Percentiles rank a stretch among this genome's conserved stretches.
phyloP scores from a whole-genome alignment of 345 rosid genomes.

The Citropsis articulata region DNA sequence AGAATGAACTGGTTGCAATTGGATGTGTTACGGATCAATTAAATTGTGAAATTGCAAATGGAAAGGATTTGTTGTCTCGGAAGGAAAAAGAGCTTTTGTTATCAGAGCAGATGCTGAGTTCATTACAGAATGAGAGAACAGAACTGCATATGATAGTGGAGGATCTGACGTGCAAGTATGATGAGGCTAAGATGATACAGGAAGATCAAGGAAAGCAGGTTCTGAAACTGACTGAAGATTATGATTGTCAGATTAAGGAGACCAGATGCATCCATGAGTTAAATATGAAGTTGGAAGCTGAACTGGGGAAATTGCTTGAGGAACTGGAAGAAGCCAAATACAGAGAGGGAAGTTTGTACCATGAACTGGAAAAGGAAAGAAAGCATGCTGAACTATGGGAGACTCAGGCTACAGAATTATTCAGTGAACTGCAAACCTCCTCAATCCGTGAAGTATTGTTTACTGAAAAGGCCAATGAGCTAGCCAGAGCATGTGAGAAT shows the following conservation, averaged over 20 bases:
- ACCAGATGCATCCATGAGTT: slow-evolving; percentile 30
- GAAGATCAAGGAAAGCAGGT: slow-evolving; percentile 52
- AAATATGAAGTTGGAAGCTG: slow-evolving; percentile 46
- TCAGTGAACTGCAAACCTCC: slow-evolving; percentile 53
- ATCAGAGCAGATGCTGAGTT: slow-evolving; percentile 40
- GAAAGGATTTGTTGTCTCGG: slow-evolving; percentile 38
- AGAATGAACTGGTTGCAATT: slow-evolving; percentile 38
- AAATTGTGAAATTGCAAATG: slow-evolving; percentile 42
- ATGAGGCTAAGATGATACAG: slow-evolving; percentile 41
- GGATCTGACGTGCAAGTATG: slow-evolving; percentile 56
- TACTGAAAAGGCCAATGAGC: slow-evolving; percentile 57
- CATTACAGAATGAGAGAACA: slow-evolving; percentile 35
- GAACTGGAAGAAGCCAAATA: slow-evolving; percentile 46
- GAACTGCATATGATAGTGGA: slow-evolving; percentile 43
- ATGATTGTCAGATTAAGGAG: slow-evolving; percentile 46
- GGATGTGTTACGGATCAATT: slow-evolving; percentile 42
- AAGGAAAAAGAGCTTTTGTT: slow-evolving; percentile 46
- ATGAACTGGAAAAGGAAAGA: slow-evolving; percentile 45
- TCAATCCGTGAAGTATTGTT: slow-evolving; percentile 51
- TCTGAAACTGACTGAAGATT: slow-evolving; percentile 50
- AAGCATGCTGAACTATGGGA: slow-evolving; percentile 55
- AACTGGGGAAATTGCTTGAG: slow-evolving; percentile 37
- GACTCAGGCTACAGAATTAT: slow-evolving; percentile 47
- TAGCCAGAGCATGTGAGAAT: slow-evolving; percentile 39
- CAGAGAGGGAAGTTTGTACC: slow-evolving; percentile 49